phyloP scores from a whole-genome alignment of 2,329 filamentous ascomycete genomes.

The Chaetomium globosum region DNA sequence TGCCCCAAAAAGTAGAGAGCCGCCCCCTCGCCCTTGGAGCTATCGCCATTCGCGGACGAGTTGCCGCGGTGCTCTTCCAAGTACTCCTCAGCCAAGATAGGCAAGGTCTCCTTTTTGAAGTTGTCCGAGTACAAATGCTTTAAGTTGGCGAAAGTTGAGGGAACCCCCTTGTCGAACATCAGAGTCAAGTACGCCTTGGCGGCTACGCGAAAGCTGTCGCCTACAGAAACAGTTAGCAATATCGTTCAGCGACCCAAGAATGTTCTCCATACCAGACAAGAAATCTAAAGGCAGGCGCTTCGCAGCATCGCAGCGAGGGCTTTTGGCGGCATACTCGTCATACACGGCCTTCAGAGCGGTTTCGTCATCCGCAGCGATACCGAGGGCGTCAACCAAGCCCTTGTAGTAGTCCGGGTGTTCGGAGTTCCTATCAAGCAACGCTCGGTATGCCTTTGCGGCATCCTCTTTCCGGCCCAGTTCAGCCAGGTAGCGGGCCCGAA shows the following conservation, averaged over 20 bases:
- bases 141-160: constrained; percentile 94
- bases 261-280: constrained; percentile 62
- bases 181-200: constrained; percentile 77
- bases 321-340: constrained; percentile 78
- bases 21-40: constrained; percentile 69
- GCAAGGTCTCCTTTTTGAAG: constrained; percentile 75
- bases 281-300: constrained; percentile 88
- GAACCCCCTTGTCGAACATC: constrained; percentile 90
- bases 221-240: constrained; percentile 45
- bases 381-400: constrained; percentile 70
- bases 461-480: constrained; percentile 77
- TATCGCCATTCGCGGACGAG: constrained; percentile 53
- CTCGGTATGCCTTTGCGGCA: constrained; percentile 77
- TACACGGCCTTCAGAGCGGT: constrained; percentile 70
- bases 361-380: constrained; percentile 59
- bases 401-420: constrained; percentile 88
- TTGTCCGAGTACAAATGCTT: constrained; percentile 85
- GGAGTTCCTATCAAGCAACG: constrained; percentile 80
- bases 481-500: constrained; percentile 80
- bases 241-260: background rate
- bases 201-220: constrained; percentile 76
- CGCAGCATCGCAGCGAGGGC: constrained; percentile 80
- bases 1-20: constrained; percentile 93
- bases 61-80: constrained; percentile 56
- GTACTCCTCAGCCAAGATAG: constrained; percentile 77